Conservation (phyloP, 129 eudicot genomes). For the Tagetes erecta region DNA sequence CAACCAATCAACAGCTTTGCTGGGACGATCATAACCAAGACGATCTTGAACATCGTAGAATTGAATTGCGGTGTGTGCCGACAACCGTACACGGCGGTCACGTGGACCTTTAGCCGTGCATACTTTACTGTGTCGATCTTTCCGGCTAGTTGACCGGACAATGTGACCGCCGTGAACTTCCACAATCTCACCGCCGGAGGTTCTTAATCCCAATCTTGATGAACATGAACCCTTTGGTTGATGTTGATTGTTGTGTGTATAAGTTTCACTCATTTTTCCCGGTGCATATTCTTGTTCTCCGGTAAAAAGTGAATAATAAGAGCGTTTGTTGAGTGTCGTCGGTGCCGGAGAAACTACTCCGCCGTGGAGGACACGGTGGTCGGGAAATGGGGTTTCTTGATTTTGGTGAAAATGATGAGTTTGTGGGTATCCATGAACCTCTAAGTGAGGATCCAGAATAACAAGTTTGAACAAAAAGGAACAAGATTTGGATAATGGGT, state of each 20-base stretch:
- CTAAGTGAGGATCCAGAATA: not conserved
- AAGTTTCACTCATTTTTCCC: slow-evolving; percentile 61
- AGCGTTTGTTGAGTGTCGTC: slow-evolving; percentile 49
- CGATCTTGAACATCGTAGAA: slow-evolving; percentile 94
- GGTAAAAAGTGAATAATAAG: slow-evolving; percentile 40
- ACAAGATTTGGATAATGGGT: too few species aligned
- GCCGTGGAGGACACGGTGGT: slow-evolving; percentile 34
- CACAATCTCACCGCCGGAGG: slow-evolving; percentile 65
- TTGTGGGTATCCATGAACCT: slow-evolving; percentile 38
- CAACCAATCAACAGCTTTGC: slow-evolving; percentile 98
- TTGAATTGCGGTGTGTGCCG: slow-evolving; percentile 89
- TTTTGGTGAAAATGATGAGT: slow-evolving; percentile 38
- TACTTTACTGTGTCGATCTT: slow-evolving; percentile 91
- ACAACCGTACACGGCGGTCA: slow-evolving; percentile 87
- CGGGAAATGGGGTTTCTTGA: slow-evolving; percentile 37
- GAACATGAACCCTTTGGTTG: slow-evolving; percentile 38
- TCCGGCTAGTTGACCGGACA: slow-evolving; percentile 85
- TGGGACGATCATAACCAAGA: slow-evolving; percentile 87
- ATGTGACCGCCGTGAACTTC: slow-evolving; percentile 97
- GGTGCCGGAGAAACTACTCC: slow-evolving; percentile 32
- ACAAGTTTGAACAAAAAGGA: too few species aligned
- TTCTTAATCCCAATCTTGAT: slow-evolving; percentile 60
- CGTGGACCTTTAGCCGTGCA: slow-evolving; percentile 94
- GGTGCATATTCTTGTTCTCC: slow-evolving; percentile 55
- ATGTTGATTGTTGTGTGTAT: slow-evolving; percentile 21